Conservation (phyloP, 2,329 filamentous ascomycete species). For the Cladosporium cucumerinum region DNA sequence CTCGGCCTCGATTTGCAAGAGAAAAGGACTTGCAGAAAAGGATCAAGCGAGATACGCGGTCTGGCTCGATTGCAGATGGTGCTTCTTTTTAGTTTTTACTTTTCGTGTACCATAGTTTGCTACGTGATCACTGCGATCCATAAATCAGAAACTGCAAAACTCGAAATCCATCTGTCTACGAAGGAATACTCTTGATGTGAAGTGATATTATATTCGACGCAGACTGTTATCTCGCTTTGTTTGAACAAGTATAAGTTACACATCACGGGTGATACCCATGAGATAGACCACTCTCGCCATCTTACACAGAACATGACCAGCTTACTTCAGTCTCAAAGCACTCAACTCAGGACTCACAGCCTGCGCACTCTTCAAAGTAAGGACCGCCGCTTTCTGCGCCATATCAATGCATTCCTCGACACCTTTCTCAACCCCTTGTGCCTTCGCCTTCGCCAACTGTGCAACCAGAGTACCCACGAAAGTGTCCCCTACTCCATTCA, state of each 20-base stretch:
- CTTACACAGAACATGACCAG: neutral
- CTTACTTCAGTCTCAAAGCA: slow-evolving; percentile 35
- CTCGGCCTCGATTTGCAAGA: neutral
- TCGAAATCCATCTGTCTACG: neutral
- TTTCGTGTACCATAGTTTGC: slow-evolving; percentile 1
- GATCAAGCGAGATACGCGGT: neutral
- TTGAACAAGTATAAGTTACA: neutral
- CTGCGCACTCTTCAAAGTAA: slow-evolving; percentile 72
- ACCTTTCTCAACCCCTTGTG: slow-evolving; percentile 40
- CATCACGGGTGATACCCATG: neutral
- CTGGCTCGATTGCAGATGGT: neutral
- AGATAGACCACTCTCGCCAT: neutral
- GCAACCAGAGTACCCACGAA: slow-evolving; percentile 83
- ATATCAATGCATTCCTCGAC: slow-evolving; percentile 67
- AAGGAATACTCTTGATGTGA: neutral
- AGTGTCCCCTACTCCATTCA: slow-evolving; percentile 93
- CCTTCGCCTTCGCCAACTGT: slow-evolving; percentile 60
- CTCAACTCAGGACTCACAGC: slow-evolving; percentile 63
- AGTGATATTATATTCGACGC: neutral
- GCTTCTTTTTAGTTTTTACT: neutral
- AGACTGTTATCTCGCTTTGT: neutral
- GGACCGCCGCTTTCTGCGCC: slow-evolving; percentile 75
- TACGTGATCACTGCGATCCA: neutral
- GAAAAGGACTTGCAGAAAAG: neutral
- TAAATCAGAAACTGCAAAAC: neutral